phyloP scores from a whole-genome alignment of 2,329 filamentous ascomycete species.

The Trichoderma guizhouense region DNA sequence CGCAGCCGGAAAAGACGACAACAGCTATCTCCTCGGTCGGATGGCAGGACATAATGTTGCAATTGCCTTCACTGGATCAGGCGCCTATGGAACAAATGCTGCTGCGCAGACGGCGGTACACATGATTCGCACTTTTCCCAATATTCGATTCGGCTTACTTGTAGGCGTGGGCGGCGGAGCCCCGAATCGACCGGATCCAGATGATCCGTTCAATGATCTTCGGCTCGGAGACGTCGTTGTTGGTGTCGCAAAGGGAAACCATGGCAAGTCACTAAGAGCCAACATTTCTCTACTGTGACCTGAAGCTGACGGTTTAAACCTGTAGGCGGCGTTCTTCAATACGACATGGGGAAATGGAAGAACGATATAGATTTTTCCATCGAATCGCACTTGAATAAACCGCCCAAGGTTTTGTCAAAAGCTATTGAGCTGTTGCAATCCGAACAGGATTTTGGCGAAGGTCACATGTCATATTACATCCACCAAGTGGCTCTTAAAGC shows the following conservation, averaged over 20 bases:
- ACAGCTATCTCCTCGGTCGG: not conserved
- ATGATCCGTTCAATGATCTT: not conserved
- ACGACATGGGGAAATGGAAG: too few species aligned
- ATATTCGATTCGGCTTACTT: not conserved
- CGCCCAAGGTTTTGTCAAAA: too few species aligned
- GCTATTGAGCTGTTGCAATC: too few species aligned
- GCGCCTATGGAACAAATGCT: not conserved
- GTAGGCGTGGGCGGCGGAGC: not conserved
- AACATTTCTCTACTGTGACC: too few species aligned
- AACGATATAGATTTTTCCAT: too few species aligned
- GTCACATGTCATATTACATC: too few species aligned
- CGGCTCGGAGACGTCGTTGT: not conserved
- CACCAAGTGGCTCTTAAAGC: too few species aligned
- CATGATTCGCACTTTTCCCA: not conserved
- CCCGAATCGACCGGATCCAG: not conserved
- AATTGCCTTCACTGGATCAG: not conserved
- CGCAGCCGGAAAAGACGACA: not conserved
- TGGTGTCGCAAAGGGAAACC: not conserved
- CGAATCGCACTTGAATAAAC: too few species aligned
- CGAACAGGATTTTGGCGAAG: too few species aligned
- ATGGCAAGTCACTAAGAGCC: not conserved
- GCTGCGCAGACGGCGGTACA: not conserved
- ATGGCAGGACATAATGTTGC: not conserved
- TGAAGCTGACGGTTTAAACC: too few species aligned
- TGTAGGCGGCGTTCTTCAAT: too few species aligned